Percentiles rank a stretch among this genome's conserved stretches.
These are phyloP conservation scores for Pseudonitzschia multiseries DNA, from an alignment of 108 stramenopile species.

Conservation along the genomic window DNA sequence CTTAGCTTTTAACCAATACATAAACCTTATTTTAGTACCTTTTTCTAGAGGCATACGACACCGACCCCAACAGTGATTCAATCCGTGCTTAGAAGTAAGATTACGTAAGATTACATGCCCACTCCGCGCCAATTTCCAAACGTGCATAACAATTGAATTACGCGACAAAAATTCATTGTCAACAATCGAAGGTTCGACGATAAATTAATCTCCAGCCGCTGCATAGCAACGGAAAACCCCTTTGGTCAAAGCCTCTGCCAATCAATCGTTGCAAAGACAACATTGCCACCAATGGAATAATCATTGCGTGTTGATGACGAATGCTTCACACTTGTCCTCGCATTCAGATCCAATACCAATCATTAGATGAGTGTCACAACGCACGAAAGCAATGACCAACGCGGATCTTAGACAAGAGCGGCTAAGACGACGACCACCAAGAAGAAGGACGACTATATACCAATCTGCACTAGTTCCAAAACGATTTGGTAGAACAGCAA, in stretches of 20 bases:
- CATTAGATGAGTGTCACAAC: neutral
- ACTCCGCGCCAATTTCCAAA: neutral
- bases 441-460: neutral
- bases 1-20: too few relatives aligned
- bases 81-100: too few relatives aligned
- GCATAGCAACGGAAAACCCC: neutral
- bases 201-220: neutral
- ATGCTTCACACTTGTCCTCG: neutral
- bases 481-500: neutral
- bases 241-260: neutral
- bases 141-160: neutral
- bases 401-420: neutral
- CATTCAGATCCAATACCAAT: neutral
- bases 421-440: neutral
- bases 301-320: neutral
- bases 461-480: neutral
- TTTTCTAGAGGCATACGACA: too few relatives aligned
- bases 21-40: too few relatives aligned
- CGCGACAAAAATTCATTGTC: neutral
- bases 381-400: neutral
- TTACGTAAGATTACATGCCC: too few relatives aligned
- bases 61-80: too few relatives aligned
- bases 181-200: neutral
- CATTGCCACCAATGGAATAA: neutral
- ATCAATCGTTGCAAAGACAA: neutral